Base-by-base conservation (phyloP, 306 rosid genomes). In the Biancaea sappan region DNA sequence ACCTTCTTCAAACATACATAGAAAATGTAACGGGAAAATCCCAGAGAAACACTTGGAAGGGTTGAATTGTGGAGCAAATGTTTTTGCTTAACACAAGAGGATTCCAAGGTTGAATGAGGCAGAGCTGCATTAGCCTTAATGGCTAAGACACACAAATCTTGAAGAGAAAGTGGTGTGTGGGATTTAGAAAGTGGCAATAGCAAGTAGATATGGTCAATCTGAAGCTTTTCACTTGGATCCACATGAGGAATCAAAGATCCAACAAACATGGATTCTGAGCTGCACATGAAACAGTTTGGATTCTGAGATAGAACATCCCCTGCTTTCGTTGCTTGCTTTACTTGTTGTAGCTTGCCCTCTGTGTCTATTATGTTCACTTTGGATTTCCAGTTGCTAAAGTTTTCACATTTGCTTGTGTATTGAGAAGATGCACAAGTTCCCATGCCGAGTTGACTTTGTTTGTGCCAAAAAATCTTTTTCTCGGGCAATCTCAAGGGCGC, bases 371-470 rank as follows among this genome's bases (percentile, higher is more conserved):
- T 52, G 70, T 73, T 86, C 59, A 65, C 71, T 6, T 56, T 68
- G 64, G 29, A 64, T 13, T 77, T 62, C 80, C 71, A 69, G 10
- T n/a, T n/a, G n/a, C 37, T 63, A 7, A 79, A 46, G 59, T 46
- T 34, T 15, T 56, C 60, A 29, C 25, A 60, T 44, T 53, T 40
- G 37, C 38, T 76, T 40, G 60, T 41, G 35, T 35, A 54, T 18
- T 69, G 79, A 18, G 88, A 68, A 34, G 90, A 86, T 60, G 87
- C 78, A 69, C 97, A 83, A 21, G 11, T 68, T 6, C 97, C 97
- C 97, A 91, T 88, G 8, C 37, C 25, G 44, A 4, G 47, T 62
- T 25, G 3, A 4, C 6, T 34, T 34, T 34, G 2, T 8, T 34
- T 0, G 6, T 3, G 6, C 0, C 62, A 13, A 26, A 26, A 4